Conservation (phyloP, 2,329 filamentous ascomycete genomes). For the Thielaviopsis punctulata region DNA sequence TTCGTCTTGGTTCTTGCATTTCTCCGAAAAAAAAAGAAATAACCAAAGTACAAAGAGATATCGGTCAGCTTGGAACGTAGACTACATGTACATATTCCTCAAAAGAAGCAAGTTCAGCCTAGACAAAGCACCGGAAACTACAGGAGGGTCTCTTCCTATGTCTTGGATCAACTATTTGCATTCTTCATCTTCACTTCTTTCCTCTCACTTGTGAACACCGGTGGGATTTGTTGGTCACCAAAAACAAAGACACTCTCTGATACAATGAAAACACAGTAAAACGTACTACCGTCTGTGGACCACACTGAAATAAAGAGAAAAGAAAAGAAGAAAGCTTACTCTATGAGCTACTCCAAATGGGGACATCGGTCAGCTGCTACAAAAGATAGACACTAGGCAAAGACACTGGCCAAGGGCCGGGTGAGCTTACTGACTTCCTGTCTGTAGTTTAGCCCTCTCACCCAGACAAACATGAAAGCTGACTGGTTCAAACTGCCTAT, state of each 20-base stretch:
- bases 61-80: neutral
- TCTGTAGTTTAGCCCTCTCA: neutral
- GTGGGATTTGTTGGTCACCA: neutral
- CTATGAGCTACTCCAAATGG: neutral
- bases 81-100: neutral
- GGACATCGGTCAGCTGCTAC: neutral
- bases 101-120: neutral
- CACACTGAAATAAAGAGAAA: no score
- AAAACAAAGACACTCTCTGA: neutral
- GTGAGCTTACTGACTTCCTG: neutral
- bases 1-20: neutral
- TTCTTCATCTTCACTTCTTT: neutral
- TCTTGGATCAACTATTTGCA: neutral
- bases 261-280: neutral
- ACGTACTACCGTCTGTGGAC: neutral
- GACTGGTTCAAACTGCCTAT: neutral
- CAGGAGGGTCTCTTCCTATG: neutral
- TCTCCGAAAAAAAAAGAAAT: neutral
- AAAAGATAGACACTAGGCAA: neutral
- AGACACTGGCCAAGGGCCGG: neutral
- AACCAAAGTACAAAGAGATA: neutral
- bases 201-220: neutral
- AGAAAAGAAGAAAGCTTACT: neutral
- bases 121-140: neutral
- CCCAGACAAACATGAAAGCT: neutral